Base-by-base conservation (phyloP, 169 alveolate genomes). In the Toxoplasma gondii region DNA sequence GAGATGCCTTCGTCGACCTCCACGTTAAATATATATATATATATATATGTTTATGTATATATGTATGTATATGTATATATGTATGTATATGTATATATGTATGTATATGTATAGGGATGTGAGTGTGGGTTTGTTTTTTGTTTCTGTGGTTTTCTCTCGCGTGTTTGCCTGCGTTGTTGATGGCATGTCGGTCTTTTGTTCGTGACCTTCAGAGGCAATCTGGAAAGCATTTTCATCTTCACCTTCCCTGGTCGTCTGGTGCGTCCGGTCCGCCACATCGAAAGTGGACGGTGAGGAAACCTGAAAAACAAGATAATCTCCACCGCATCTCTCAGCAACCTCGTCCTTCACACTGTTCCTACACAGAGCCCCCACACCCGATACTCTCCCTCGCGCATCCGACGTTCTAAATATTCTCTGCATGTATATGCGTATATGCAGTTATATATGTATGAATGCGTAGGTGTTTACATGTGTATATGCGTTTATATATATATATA, bases 201-300 rank as follows among this genome's bases (percentile, higher is more conserved):
- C 34, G 7, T 7, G 74, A 7, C 29, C 31, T 64, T 81, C 95
- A 92, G 93, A 84, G 64, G 58, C 0, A 80, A 88, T 70, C 74
- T 98, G 96, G 97, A 99, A 41, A 99, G 99, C 38, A 96, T 99
- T 44, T 98, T 97, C 96, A 92, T 99, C 53, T 97, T 98, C 95
- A 98, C 99, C 39, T 98, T 97, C 92, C 99, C 99, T 16, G 99
- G 99, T 36, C 98, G 99, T 86, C 97, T 99, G 91, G 98, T 99
- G 54, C 98, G 99, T 88, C 99, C 99, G 80, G 99, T 99, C 36
- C 96, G 97, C 54, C 98, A 98, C 95, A 95, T 99, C 88, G 96
- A 96, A 93, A 96, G 97, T 54, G 88, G 93, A 38, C 45, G 95
- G 95, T 93, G 41, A 80, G 93, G 34, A 49, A 49, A 49, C 58